Evolutionary conservation across 2,329 filamentous ascomycete genomes (phyloP).

Genomic region (Xylaria sp.): DNA sequence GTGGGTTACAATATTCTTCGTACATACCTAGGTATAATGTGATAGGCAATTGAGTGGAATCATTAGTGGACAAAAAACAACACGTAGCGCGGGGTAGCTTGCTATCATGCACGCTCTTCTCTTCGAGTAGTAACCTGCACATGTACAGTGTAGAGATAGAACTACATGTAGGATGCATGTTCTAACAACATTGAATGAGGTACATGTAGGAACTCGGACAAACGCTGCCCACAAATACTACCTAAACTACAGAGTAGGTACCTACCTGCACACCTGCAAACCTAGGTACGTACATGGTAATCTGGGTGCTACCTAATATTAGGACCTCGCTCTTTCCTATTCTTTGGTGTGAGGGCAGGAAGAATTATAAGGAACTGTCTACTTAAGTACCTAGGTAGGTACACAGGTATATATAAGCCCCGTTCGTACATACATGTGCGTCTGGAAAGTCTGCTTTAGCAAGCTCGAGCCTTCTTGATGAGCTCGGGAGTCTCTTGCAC

Average conservation of each 20-base stretch:
- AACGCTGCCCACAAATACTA: too few species aligned
- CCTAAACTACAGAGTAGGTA: neutral
- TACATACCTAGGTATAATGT: neutral
- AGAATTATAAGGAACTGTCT: too few species aligned
- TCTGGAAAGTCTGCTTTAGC: neutral
- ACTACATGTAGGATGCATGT: too few species aligned
- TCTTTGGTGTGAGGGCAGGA: too few species aligned
- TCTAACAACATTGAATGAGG: too few species aligned
- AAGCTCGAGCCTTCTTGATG: constrained; percentile 6
- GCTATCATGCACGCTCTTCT: neutral
- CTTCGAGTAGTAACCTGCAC: neutral
- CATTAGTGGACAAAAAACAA: constrained; percentile 21
- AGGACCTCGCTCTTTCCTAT: neutral
- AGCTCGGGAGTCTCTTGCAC: neutral
- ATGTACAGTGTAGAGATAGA: too few species aligned
- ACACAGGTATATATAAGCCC: neutral
- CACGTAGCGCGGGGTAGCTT: constrained; percentile 30
- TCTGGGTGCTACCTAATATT: too few species aligned
- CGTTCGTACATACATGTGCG: neutral
- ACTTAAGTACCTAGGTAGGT: neutral
- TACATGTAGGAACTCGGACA: too few species aligned
- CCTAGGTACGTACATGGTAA: too few species aligned
- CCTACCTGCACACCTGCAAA: neutral
- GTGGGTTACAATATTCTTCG: neutral
- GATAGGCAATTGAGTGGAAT: neutral